Conservation (phyloP, 179 eudicot species). For the Dionaea muscipula region DNA sequence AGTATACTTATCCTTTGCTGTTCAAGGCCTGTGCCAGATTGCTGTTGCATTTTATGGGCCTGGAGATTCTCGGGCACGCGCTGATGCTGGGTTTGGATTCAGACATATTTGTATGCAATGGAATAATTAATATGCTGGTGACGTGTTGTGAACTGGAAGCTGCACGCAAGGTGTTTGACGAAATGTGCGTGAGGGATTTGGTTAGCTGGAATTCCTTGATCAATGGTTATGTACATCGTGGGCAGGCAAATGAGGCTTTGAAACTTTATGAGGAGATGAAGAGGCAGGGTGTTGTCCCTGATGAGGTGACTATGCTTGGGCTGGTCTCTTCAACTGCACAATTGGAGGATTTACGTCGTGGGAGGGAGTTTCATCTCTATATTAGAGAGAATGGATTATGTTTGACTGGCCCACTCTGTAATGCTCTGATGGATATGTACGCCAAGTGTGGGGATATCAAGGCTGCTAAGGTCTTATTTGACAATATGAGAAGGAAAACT, state of each 20-base stretch:
- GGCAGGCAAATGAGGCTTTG: slow-evolving; percentile 41
- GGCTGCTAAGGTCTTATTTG: slow-evolving; percentile 45
- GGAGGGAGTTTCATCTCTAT: slow-evolving; percentile 38
- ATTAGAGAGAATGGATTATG: slow-evolving; percentile 23
- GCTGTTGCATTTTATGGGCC: slow-evolving; percentile 25
- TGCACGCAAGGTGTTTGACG: slow-evolving; percentile 63
- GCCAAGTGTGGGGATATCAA: slow-evolving; percentile 58
- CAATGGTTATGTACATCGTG: slow-evolving; percentile 63
- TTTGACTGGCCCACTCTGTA: slow-evolving; percentile 41
- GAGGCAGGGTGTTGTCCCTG: slow-evolving; percentile 39
- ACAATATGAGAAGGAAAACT: slow-evolving; percentile 43
- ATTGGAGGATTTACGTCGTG: slow-evolving; percentile 47
- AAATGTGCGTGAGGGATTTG: slow-evolving; percentile 67
- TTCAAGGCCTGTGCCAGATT: slow-evolving; percentile 48
- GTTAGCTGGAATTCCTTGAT: slow-evolving; percentile 89
- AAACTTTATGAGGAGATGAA: slow-evolving; percentile 43
- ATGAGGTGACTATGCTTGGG: slow-evolving; percentile 74
- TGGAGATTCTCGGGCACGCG: slow-evolving; percentile 53
- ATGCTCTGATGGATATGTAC: slow-evolving; percentile 78
- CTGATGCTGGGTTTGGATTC: slow-evolving; percentile 35
- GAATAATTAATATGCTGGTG: slow-evolving; percentile 50
- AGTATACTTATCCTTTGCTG: slow-evolving; percentile 64
- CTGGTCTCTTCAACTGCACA: slow-evolving; percentile 47
- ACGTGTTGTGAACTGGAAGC: slow-evolving; percentile 34
- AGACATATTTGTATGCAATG: slow-evolving; percentile 58